Conservation (phyloP, 371 early-diverging fungal species). For the Mucor circinelloides region DNA sequence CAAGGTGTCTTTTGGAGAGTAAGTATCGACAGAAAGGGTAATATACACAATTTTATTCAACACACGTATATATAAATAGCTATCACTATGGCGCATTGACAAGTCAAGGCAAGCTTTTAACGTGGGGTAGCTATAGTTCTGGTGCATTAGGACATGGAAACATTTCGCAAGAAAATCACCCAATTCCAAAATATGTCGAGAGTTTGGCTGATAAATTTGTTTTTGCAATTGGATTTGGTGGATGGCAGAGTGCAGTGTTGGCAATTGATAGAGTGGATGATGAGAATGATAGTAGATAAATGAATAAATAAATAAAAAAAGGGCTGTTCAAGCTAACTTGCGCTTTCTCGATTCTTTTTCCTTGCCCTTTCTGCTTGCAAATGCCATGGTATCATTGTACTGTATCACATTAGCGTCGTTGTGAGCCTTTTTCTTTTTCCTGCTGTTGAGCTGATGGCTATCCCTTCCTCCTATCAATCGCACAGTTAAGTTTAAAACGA, state of each 20-base stretch:
- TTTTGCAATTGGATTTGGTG: conserved; percentile 38
- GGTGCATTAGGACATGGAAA: conserved; percentile 48
- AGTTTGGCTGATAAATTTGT: conserved; percentile 21
- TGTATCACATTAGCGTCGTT: background rate
- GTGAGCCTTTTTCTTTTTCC: background rate
- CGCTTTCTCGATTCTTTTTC: conserved; percentile 5
- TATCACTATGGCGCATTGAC: conserved; percentile 52
- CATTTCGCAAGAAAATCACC: background rate
- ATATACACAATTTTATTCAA: background rate
- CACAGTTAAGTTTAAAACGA: conserved; percentile 23
- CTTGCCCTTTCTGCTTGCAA: conserved; percentile 3
- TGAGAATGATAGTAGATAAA: background rate
- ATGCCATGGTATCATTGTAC: background rate
- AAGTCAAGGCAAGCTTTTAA: conserved; percentile 37
- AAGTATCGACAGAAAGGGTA: background rate
- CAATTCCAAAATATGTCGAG: conserved; percentile 12
- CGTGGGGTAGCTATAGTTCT: conserved; percentile 43
- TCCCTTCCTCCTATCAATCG: conserved; percentile 15
- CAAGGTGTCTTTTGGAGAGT: conserved; percentile 36
- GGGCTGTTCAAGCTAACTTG: background rate
- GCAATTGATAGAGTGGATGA: conserved; percentile 7
- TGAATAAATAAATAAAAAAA: background rate
- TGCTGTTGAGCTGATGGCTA: background rate
- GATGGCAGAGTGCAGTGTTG: conserved; percentile 35
- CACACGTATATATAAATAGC: conserved; percentile 8